These are phyloP conservation scores for Schizosaccharomyces cryophilus DNA, from an alignment of 805 yeast species.

Conservation along the genomic window DNA sequence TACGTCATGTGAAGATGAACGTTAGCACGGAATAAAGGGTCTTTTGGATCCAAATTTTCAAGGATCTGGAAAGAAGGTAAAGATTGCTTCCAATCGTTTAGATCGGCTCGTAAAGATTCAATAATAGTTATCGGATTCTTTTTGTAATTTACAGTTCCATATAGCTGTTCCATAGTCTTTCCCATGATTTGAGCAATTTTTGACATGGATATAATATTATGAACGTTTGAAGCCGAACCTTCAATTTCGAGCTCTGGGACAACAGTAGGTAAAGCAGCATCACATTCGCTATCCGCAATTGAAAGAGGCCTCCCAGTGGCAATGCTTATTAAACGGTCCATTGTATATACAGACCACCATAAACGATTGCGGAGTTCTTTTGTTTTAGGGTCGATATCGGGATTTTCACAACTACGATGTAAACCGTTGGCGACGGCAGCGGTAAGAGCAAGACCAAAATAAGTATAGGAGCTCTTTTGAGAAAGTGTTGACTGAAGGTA, in stretches of 20 bases:
- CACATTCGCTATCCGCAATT: not conserved
- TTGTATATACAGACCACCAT: constrained; percentile 3
- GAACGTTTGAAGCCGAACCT: not conserved
- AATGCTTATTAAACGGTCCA: not conserved
- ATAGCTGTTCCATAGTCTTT: not conserved
- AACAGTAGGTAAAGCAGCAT: not conserved
- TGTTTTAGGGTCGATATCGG: not conserved
- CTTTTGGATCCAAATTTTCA: not conserved
- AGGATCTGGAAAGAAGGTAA: not conserved
- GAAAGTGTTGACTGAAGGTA: not conserved
- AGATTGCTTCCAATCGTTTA: not conserved
- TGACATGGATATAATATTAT: not conserved
- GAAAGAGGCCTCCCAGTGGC: constrained; percentile 1
- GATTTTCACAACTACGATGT: not conserved
- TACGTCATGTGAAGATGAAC: constrained; percentile 2
- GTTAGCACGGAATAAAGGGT: not conserved
- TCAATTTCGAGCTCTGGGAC: not conserved
- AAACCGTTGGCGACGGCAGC: constrained; percentile 1
- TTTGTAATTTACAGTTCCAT: not conserved
- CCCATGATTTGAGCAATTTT: constrained; percentile 1
- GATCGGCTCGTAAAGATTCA: not conserved
- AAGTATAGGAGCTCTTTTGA: not conserved
- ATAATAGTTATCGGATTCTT: not conserved
- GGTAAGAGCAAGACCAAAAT: not conserved
- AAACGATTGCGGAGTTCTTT: constrained; percentile 1